Percentiles rank a stretch among this genome's conserved stretches.
These are phyloP conservation scores for Biscogniauxia marginata DNA, from an alignment of 2,329 filamentous ascomycete genomes.

Conservation along the genomic window DNA sequence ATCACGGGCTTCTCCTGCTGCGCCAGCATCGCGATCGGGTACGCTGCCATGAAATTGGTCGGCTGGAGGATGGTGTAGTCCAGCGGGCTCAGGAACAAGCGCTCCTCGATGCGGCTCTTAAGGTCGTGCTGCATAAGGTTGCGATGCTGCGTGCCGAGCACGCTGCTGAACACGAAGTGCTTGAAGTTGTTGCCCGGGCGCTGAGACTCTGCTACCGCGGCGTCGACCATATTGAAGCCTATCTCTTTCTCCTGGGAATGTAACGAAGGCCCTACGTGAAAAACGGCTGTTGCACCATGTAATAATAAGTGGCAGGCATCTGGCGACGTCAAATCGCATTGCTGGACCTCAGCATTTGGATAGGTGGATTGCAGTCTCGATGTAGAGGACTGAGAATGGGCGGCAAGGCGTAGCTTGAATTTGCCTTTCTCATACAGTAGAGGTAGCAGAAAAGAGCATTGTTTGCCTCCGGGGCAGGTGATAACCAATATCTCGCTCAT, in stretches of 20 bases:
- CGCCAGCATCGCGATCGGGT: slow-evolving; percentile 8
- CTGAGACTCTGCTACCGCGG: slow-evolving; percentile 24
- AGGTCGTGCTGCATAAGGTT: slow-evolving; percentile 38
- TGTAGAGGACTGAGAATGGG: slow-evolving; percentile 28
- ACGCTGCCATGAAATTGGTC: slow-evolving; percentile 33
- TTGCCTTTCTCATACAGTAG: slow-evolving; percentile 32
- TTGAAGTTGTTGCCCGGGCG: slow-evolving; percentile 23
- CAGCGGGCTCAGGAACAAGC: slow-evolving; percentile 33
- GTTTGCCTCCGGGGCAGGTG: slow-evolving; percentile 38
- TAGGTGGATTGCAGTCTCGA: slow-evolving; percentile 29
- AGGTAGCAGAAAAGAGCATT: slow-evolving; percentile 34
- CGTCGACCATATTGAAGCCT: slow-evolving; percentile 37
- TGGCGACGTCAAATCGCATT: not conserved
- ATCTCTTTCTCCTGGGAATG: slow-evolving; percentile 34
- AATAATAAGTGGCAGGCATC: not conserved
- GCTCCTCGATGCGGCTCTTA: slow-evolving; percentile 36
- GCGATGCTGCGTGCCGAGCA: slow-evolving; percentile 32
- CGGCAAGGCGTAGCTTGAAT: slow-evolving; percentile 33
- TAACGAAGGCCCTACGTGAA: slow-evolving; percentile 35
- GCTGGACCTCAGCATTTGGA: slow-evolving; percentile 30
- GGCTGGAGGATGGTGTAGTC: slow-evolving; percentile 37
- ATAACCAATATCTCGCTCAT: slow-evolving; percentile 35
- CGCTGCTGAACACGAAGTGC: slow-evolving; percentile 36
- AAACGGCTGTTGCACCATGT: slow-evolving; percentile 29
- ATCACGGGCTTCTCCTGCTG: slow-evolving; percentile 2